Evolutionary conservation across 805 yeast genomes (phyloP).

Genomic region (Wickerhamomyces bovis): DNA sequence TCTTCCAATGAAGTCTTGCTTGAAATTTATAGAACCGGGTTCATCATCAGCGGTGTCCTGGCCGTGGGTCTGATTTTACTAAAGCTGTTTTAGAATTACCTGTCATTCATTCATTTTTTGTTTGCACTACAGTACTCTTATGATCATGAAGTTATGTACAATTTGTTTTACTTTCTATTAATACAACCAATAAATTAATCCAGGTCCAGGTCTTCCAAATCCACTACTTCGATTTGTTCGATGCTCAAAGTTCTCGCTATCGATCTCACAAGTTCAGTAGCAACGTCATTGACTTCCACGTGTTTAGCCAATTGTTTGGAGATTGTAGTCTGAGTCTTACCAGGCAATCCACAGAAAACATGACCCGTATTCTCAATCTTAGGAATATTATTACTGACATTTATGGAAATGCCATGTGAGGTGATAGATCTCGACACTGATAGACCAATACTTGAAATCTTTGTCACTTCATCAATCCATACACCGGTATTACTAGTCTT

Average conservation of each 20-base stretch:
- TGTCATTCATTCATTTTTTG: no score
- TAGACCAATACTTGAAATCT: constrained; percentile 87
- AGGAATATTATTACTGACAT: constrained; percentile 65
- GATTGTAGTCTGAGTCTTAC: constrained; percentile 51
- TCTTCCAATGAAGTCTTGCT: background rate
- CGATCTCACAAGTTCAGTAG: constrained; percentile 37
- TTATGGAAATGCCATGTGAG: constrained; percentile 84
- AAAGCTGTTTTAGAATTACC: background rate
- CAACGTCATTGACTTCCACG: constrained; percentile 29
- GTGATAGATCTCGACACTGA: constrained; percentile 81
- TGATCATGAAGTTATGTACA: background rate
- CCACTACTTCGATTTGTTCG: constrained; percentile 30
- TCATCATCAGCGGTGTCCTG: background rate
- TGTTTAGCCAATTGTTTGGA: constrained; percentile 23
- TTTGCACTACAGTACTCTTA: background rate
- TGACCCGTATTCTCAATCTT: constrained; percentile 56
- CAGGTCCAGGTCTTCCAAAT: constrained; percentile 27
- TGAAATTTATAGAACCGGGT: background rate
- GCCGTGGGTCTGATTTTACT: background rate
- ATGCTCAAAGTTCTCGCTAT: constrained; percentile 36
- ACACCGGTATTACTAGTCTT: constrained; percentile 79
- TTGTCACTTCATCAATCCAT: constrained; percentile 56
- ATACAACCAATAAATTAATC: constrained; percentile 2
- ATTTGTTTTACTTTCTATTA: background rate
- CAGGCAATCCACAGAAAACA: constrained; percentile 82